These are phyloP conservation scores for Aspergillus bridgeri DNA, from an alignment of 495 filamentous ascomycete genomes.

Conservation along the genomic window DNA sequence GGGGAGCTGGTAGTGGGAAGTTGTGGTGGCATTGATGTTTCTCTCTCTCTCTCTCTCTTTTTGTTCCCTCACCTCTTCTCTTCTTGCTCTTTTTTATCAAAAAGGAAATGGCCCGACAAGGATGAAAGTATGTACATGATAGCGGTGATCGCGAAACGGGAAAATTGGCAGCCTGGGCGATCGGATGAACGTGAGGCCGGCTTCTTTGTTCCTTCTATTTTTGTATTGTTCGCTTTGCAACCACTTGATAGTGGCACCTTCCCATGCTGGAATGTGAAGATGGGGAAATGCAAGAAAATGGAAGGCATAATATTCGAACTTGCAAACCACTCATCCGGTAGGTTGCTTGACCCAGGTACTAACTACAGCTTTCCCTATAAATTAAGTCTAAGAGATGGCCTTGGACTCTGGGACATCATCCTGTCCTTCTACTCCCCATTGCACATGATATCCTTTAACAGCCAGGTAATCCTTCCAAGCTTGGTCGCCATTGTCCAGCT, in stretches of 20 bases:
- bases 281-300: no score
- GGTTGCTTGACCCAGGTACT: not conserved
- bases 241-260: no score
- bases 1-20: no score
- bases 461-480: conserved; percentile 25
- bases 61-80: not conserved
- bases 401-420: not conserved
- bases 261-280: no score
- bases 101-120: not conserved
- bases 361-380: no score
- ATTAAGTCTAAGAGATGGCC: not conserved
- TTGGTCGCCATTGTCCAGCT: conserved; percentile 25
- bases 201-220: not conserved
- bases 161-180: not conserved
- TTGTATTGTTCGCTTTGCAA: not conserved
- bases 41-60: not conserved
- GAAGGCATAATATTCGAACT: no score
- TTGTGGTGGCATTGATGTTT: not conserved
- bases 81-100: not conserved
- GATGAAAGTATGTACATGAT: not conserved
- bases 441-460: conserved; percentile 25
- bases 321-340: not conserved
- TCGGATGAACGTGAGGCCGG: not conserved
- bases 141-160: not conserved
- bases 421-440: conserved; percentile 20